Percentiles rank a stretch among this genome's conserved stretches.
Evolutionary conservation across 371 early-diverging fungal species (phyloP).

Genomic region (Mortierella sp.): DNA sequence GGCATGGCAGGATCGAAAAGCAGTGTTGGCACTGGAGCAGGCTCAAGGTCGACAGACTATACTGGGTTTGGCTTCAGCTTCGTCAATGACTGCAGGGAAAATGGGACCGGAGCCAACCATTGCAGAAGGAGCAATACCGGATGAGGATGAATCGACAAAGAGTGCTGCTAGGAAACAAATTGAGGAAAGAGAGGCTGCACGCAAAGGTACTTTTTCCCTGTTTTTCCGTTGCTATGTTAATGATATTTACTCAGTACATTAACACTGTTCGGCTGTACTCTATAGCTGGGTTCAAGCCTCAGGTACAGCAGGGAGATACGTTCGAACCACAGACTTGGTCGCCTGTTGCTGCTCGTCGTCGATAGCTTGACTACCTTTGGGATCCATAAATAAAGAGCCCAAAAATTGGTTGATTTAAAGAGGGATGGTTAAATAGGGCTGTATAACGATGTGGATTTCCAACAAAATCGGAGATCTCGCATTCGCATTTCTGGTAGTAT

Average conservation of each 20-base stretch:
- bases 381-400: too few species aligned
- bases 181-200: constrained; percentile 49
- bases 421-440: too few species aligned
- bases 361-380: neutral
- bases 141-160: constrained; percentile 19
- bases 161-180: constrained; percentile 49
- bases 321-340: constrained; percentile 51
- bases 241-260: neutral
- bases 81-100: neutral
- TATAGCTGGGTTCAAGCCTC: constrained; percentile 52
- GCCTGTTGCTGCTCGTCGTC: constrained; percentile 35
- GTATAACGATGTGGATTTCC: too few species aligned
- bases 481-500: too few species aligned
- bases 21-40: constrained; percentile 39
- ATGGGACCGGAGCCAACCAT: too few species aligned
- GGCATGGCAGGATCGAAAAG: constrained; percentile 54
- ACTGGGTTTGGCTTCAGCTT: constrained; percentile 12
- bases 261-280: neutral
- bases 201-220: too few species aligned
- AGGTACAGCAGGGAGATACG: constrained; percentile 49
- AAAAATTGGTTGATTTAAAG: too few species aligned
- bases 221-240: neutral
- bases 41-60: constrained; percentile 27
- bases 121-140: too few species aligned
- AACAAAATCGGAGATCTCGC: too few species aligned